Base-by-base conservation (phyloP, 129 eudicot genomes). In the Centella asiatica region DNA sequence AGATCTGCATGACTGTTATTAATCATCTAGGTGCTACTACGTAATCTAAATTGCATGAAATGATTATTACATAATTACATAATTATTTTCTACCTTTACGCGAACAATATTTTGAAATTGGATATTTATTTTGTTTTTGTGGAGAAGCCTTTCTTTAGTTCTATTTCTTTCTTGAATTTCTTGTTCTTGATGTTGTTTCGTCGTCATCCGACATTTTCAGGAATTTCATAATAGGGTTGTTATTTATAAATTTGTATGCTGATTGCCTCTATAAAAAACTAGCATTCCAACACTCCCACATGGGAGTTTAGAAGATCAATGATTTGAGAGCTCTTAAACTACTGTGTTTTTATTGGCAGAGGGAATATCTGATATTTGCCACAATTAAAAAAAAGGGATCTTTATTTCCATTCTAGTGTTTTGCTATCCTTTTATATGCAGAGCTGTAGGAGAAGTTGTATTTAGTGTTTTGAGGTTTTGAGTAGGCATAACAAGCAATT, bases 1-100 rank as follows among this genome's bases (percentile, higher is more conserved):
- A 31, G 52, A 46, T 63, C 47, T 68, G 65, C 23, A 61, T 57
- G 19, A 62, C 19, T 31, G 27, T 42, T 69, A 57, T 34, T 25
- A 6, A 60, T 47, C 18, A 24, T 25, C 23, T 23, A 48, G 9
- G 49, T 37, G 44, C 68, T 62, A 54, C 27, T 50, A 29, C 6
- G 61, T 23, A 42, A 61, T 56, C 42, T 71, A 47, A 54, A 32
- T 71, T 44, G 55, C 32, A 28, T n/a, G 62, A 50, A 60, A 62
- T 31, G 52, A 55, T 64, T 39, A 49, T 20, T 32, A 46, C 31
- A 48, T 8, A 17, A 20, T 19, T 29, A 45, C 14, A 37, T 1
- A 12, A n/a, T 57, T 57, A 33, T 33, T 32, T 56, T 27, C 40
- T 36, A 19, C 45, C 64, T 59, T 34, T 59, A 10, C n/a, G n/a